phyloP scores from a whole-genome alignment of 2,329 filamentous ascomycete species.

The Aspergillus sp. region DNA sequence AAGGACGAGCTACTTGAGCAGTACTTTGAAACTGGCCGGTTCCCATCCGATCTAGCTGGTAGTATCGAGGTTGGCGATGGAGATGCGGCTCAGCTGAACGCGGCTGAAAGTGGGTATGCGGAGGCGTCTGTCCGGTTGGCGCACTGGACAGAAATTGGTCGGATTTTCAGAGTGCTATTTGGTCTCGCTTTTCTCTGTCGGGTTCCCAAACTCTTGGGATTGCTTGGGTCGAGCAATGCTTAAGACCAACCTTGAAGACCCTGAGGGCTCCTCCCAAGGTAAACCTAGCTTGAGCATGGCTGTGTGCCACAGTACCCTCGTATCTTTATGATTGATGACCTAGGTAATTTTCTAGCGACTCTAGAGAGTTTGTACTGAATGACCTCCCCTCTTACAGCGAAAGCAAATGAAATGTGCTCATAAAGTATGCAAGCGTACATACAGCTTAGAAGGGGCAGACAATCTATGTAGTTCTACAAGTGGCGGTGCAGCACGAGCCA shows the following conservation, averaged over 20 bases:
- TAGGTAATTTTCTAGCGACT: slow-evolving; percentile 2
- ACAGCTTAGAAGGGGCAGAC: not conserved
- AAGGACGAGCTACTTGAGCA: slow-evolving; percentile 89
- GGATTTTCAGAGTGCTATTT: slow-evolving; percentile 49
- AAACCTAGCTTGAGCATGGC: not conserved
- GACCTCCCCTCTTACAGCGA: not conserved
- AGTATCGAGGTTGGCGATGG: slow-evolving; percentile 53
- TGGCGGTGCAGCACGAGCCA: slow-evolving; percentile 36
- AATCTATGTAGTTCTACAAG: slow-evolving; percentile 15
- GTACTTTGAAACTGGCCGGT: slow-evolving; percentile 76
- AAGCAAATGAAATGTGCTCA: not conserved
- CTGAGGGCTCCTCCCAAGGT: not conserved
- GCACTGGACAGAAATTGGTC: slow-evolving; percentile 49
- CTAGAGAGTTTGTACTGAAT: slow-evolving; percentile 10
- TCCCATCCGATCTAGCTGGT: slow-evolving; percentile 70
- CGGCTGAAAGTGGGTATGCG: slow-evolving; percentile 45
- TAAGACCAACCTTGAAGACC: not conserved
- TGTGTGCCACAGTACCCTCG: slow-evolving; percentile 6
- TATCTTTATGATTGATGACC: slow-evolving; percentile 23
- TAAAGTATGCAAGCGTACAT: not conserved
- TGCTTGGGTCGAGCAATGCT: slow-evolving; percentile 18
- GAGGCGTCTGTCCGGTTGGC: slow-evolving; percentile 48
- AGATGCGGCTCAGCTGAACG: slow-evolving; percentile 34
- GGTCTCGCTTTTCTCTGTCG: slow-evolving; percentile 40
- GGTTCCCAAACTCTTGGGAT: slow-evolving; percentile 30